Base-by-base conservation (phyloP, 1,139 yeast genomes). In the Suzukiozyma palmioleophila region DNA sequence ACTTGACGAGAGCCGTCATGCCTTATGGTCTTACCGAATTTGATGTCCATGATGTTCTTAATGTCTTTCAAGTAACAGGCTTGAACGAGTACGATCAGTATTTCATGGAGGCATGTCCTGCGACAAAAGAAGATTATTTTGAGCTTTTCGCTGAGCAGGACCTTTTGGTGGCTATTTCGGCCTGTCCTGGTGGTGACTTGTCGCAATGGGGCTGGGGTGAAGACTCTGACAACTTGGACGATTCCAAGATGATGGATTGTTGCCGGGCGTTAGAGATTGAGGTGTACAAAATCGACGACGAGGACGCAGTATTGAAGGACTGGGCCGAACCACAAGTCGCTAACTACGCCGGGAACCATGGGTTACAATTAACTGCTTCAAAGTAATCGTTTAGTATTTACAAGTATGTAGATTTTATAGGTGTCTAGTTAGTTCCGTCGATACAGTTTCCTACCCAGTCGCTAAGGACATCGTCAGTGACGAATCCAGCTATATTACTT, bases 121-220 rank as follows among this genome's bases (percentile, higher is more conserved):
- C 85, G 3, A 62, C 69, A 22, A 57, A 63, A 29, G 73, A 69
- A 13, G 87, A 81, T 54, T 77, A 76, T 53, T 79, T 81, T 50
- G 86, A 81, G 57, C 67, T 78, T 54, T 81, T 79, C 59, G 85
- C 85, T 2, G 87, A 81, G 53, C 75, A 75, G 35, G 86, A 81
- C 49, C 60, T 80, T 39, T 59, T 81, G 39, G 79, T 81, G 43
- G 87, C 86, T 5, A 69, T 81, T 37, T 73, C 81, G 42, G 82
- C 85, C 4, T 81, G 86, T 54, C 86, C 86, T 2, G 87, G 86
- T 32, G 87, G 87, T 12, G 86, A 80, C 53, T 62, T 81, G 41
- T 76, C 83, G 13, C 68, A 70, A 44, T 81, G 86, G 86, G 84
- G 79, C 32, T 81, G 86, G 86, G 85, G 85, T 36, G 83, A 75